These are phyloP conservation scores for Apiospora phragmitis DNA, from an alignment of 2,329 filamentous ascomycete genomes.

Conservation along the genomic window DNA sequence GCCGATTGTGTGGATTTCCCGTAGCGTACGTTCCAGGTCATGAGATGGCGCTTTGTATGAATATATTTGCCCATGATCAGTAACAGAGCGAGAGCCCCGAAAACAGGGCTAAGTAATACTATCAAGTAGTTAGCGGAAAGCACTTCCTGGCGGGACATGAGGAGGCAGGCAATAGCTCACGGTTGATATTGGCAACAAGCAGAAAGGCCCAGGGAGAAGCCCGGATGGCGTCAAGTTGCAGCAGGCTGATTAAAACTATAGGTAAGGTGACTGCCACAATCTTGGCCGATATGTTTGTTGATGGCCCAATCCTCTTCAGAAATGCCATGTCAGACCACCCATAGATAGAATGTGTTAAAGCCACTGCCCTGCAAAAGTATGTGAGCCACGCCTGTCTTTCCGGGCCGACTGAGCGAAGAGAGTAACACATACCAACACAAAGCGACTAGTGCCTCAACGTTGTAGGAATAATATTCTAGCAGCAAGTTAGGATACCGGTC, in stretches of 20 bases:
- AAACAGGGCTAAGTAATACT: constrained; percentile 36
- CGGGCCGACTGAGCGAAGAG: not conserved
- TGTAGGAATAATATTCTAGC: constrained; percentile 51
- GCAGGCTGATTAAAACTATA: constrained; percentile 33
- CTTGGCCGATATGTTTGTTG: constrained; percentile 32
- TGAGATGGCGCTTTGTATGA: constrained; percentile 33
- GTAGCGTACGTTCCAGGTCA: constrained; percentile 29
- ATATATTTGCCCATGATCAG: constrained; percentile 41
- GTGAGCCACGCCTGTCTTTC: not conserved
- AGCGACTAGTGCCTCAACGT: constrained; percentile 46
- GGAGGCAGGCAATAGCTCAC: constrained; percentile 24
- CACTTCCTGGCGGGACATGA: not conserved
- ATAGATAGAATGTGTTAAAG: constrained; percentile 38
- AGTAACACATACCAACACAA: constrained; percentile 42
- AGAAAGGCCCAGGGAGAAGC: constrained; percentile 31
- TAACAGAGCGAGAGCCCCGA: constrained; percentile 35
- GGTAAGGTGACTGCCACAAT: constrained; percentile 37
- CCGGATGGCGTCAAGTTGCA: constrained; percentile 31
- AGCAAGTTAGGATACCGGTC: not conserved
- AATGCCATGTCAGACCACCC: constrained; percentile 27
- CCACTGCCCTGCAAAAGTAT: constrained; percentile 32
- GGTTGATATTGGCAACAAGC: constrained; percentile 36
- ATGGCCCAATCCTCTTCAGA: constrained; percentile 28
- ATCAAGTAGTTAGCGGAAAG: not conserved
- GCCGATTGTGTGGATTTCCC: constrained; percentile 25